Evolutionary conservation across 202 grass and related monocot genomes (phyloP), one percentile per base, ranked within the genome.

Genomic region (Setaria italica): DNA sequence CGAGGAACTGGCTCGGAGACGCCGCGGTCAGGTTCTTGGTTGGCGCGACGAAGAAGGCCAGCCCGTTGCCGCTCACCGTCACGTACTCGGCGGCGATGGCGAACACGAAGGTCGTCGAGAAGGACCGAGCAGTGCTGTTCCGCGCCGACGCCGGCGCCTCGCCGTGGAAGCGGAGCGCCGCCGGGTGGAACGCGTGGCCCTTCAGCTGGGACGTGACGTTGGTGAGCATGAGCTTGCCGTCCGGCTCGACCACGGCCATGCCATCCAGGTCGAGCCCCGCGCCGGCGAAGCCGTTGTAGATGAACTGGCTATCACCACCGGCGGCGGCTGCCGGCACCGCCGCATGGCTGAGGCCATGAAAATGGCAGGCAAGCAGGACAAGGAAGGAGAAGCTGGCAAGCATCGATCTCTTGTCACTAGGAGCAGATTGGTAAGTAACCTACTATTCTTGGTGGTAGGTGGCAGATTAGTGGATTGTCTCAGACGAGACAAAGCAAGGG

Each of bases 91-190:
- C 63, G 47, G 86, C 58, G 63, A 97, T 94, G 64, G 84, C 80
- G 83, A 97, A 92, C 67, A 92, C 90, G 75, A 97, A 94, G 43
- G 85, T 74, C 4, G 88, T 87, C 63, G 94, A 97, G 88, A 97
- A 94, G 42, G 94, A 92, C 55, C 63, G 69, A 7, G 10, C 73
- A 0, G n/a, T 66, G 49, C 69, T 48, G 78, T 88, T 84, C 50
- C 55, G 9, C 49, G 47, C 29, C 47, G 70, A 2, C 29, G 70
- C 46, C 7, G 86, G 47, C 14, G 82, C 50, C 53, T 7, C 3
- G 47, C 25, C 65, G 46, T 85, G 78, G 90, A 97, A 88, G 6
- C 64, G 76, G 67, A 95, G 71, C 30, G 89, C 51, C 67, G 77
- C 46, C 17, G 70, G 89, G 75, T 78, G 92, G 85, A 93, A 90